Base-by-base conservation (phyloP, 495 filamentous ascomycete species). In the Xanthoparmelia taractica region DNA sequence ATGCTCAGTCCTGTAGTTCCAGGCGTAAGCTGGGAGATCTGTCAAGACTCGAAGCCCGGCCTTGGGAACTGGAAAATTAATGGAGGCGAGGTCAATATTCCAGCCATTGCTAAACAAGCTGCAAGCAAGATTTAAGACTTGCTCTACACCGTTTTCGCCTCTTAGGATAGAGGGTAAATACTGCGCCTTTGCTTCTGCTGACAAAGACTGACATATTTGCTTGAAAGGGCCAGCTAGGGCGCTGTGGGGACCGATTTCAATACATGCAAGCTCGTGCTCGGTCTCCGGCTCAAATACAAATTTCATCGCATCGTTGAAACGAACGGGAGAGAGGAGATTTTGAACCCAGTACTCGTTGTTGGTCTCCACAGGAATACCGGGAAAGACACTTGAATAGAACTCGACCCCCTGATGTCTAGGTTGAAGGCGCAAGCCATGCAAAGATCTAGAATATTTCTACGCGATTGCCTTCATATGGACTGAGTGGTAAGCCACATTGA, bases 401-500 rank as follows among this genome's bases (percentile, higher is more conserved):
- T 57, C 57, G 8, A 63, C 50, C 1, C 33, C 25, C 3, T 37
- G 45, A 56, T 27, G 1, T 11, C 31, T 20, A 1, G 45, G 36
- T 12, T 20, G n/a, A 17, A 56, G 13, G 11, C 18, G 33, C 37
- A 54, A 25, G 36, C 23, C 37, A 18, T 7, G 45, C 33, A 59
- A 25, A 38, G 31, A 60, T n/a, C 31, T 58, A 10, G 34, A 57
- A 33, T 66, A 66, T 27, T 55, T 18, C 27, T 55, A 59, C 3
- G 65, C 60, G 36, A 67, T 60, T 5, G 31, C 67, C 41, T 76
- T 68, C 81, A 84, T 84, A 61, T 83, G 80, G 29, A 74, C 75
- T 18, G 80, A 83, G 63, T 84, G 82, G 59, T 81, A 84, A n/a
- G 80, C 81, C n/a, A 76, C 73, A 47, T 79, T 77, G 36, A 83